phyloP scores from a whole-genome alignment of 345 rosid species.

The Trapa bicornis region DNA sequence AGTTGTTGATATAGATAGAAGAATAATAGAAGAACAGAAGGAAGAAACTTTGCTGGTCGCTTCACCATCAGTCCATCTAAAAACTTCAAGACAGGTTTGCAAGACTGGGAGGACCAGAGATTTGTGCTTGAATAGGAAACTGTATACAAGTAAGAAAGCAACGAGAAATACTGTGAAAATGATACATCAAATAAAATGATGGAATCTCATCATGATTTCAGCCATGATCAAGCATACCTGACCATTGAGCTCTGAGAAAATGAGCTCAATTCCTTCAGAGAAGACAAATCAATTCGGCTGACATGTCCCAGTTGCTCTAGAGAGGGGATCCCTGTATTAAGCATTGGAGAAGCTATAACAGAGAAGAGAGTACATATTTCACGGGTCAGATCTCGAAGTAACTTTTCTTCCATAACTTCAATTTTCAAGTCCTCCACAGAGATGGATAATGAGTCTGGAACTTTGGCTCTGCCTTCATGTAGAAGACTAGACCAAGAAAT shows the following conservation, averaged over 20 bases:
- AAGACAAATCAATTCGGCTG: constrained; percentile 40
- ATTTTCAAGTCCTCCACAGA: constrained; percentile 63
- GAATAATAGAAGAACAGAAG: constrained; percentile 55
- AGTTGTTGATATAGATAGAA: constrained; percentile 53
- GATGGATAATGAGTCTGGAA: constrained; percentile 53
- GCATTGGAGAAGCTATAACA: constrained; percentile 51
- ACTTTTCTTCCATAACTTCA: constrained; percentile 95
- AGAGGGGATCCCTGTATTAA: constrained; percentile 58
- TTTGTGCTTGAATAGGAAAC: constrained; percentile 69
- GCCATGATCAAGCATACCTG: constrained; percentile 34
- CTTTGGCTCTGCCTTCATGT: constrained; percentile 71
- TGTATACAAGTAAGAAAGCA: constrained; percentile 19
- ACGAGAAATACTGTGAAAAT: constrained; percentile 2
- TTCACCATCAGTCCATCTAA: constrained; percentile 90
- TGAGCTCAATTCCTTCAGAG: constrained; percentile 54
- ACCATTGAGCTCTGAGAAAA: constrained; percentile 60
- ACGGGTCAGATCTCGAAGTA: constrained; percentile 76
- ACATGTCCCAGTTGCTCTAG: constrained; percentile 65
- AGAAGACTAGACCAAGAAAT: constrained; percentile 75
- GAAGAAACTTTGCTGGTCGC: constrained; percentile 61
- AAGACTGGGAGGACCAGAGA: constrained; percentile 48
- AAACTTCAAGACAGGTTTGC: constrained; percentile 57
- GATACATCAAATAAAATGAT: neutral
- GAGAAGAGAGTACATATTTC: constrained; percentile 68
- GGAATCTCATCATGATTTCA: neutral